Base-by-base conservation (phyloP, 1,284 basidiomycete genomes). In the Fomitopsis palustris region DNA sequence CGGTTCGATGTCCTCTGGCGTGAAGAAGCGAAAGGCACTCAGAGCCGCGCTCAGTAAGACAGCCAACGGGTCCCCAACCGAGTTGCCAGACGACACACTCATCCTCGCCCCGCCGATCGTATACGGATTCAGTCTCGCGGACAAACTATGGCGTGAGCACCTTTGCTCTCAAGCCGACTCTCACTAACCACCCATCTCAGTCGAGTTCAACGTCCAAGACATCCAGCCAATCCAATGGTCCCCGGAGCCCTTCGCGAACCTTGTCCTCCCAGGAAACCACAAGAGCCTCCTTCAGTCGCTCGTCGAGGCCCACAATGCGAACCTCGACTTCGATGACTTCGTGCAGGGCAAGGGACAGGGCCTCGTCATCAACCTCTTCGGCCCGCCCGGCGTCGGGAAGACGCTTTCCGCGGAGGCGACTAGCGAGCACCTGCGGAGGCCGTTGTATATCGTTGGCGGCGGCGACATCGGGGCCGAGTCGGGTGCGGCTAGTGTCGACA, bases 321-420 rank as follows among this genome's bases (percentile, higher is more conserved):
- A 80, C 59, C 65, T 80, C 7, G 78, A 78, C 17, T 83, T 85
- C 64, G 84, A 85, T 61, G 84, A 86, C 65, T 85, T 86, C 64
- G 81, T 86, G 62, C 78, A 81, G 64, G 84, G 82, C 53, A 86
- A 87, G 65, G 85, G 85, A 7, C 79, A 82, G 33, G 85, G 84
- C 5, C 74, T 87, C 33, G 80, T 86, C 43, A 75, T 85, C 64
- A 84, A 84, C 61, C 74, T 86, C 1, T 85, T 81, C 61, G 84
- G 84, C 16, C 82, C 83, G 29, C 84, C 84, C 3, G 85, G 84
- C 54, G 82, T 85, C 10, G 85, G 84, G 66, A 72, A 73, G 74
- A 80, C 71, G 16, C 60, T 75, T 41, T 74, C 84, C 0, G 85
- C 84, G 0, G 85, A 87, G 67, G 84, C 84, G 2, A 83, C 83